Conservation (phyloP, 331 rosid species). For the Quercus phellos region DNA sequence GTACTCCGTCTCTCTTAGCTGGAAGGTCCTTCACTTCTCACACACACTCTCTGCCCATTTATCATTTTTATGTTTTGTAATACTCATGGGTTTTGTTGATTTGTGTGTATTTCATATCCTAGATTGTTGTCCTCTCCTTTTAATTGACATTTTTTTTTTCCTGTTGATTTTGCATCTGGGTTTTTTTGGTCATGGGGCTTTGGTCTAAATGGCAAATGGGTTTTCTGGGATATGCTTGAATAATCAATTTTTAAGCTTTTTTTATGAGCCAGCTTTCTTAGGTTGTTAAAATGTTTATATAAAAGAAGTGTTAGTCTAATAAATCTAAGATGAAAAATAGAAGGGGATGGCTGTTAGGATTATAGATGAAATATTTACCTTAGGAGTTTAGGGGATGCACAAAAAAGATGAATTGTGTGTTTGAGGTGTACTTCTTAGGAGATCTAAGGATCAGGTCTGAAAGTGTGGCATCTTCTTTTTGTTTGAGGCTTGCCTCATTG, state of each 20-base stretch:
- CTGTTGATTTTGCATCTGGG: no score
- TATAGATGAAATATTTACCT: background rate
- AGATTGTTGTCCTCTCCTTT: background rate
- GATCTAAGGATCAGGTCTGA: conserved; percentile 13
- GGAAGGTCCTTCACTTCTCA: conserved; percentile 47
- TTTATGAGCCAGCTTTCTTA: background rate
- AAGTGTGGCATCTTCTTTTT: conserved; percentile 6
- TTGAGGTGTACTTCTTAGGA: background rate
- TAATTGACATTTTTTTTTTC: background rate
- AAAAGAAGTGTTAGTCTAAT: background rate
- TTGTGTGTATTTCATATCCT: background rate
- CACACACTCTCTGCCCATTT: background rate
- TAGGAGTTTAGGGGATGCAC: no score
- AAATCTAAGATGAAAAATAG: background rate
- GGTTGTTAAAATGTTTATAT: background rate
- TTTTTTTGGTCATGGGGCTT: background rate
- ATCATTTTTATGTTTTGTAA: background rate
- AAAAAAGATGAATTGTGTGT: background rate
- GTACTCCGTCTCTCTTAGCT: conserved; percentile 50
- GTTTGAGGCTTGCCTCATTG: background rate
- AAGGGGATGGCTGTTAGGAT: background rate
- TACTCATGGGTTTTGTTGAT: background rate
- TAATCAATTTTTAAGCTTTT: background rate
- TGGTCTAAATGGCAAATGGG: background rate
- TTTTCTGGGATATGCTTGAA: background rate